A percentile compares a stretch with the other conserved stretches of the same genome.
Conservation (phyloP, 345 rosid genomes). For the Raphanus raphanistrum region DNA sequence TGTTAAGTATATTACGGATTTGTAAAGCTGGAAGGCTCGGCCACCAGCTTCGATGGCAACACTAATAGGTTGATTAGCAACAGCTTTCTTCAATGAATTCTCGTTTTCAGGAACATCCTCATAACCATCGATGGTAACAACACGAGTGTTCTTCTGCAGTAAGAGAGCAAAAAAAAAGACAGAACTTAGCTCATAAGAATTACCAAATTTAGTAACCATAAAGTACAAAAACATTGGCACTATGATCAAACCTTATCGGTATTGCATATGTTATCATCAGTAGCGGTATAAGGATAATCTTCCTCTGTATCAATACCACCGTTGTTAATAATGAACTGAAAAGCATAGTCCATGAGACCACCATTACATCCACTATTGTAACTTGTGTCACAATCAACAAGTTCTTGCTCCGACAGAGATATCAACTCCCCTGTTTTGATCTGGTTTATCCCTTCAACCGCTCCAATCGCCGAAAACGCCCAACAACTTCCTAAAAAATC, state of each 20-base stretch:
- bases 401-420: constrained; percentile 67
- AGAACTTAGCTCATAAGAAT: not conserved
- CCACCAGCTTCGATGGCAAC: constrained; percentile 47
- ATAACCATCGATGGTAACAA: constrained; percentile 65
- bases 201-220: not conserved
- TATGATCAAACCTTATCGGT: constrained; percentile 46
- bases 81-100: constrained; percentile 63
- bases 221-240: not conserved
- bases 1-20: not conserved
- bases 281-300: constrained; percentile 60
- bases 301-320: constrained; percentile 71
- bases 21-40: constrained; percentile 35
- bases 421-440: constrained; percentile 68
- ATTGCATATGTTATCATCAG: constrained; percentile 51
- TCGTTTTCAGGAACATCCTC: constrained; percentile 71
- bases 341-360: constrained; percentile 80
- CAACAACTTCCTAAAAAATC: constrained; percentile 69
- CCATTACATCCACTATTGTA: constrained; percentile 73
- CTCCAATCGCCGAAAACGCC: constrained; percentile 78
- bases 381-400: constrained; percentile 67
- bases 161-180: not conserved
- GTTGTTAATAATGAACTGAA: constrained; percentile 57
- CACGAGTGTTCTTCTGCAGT: constrained; percentile 58
- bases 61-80: constrained; percentile 74
- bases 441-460: constrained; percentile 77